Evolutionary conservation across 78 protist genomes (phyloP).

Genomic region (Polysphondylium violaceum): DNA sequence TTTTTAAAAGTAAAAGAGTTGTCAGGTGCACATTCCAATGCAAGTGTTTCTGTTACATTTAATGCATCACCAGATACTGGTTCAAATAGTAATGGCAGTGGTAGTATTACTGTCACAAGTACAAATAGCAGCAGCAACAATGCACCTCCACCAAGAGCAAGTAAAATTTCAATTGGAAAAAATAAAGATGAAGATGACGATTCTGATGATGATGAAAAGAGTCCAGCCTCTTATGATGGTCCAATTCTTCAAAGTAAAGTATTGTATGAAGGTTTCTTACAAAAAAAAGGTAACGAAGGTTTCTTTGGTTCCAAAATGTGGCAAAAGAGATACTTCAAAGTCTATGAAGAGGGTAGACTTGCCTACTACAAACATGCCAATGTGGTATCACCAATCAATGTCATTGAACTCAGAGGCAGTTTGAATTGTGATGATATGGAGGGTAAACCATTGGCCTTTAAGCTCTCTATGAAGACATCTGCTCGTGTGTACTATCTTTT

Average conservation of each 20-base stretch:
- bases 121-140: not conserved
- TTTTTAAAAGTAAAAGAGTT: constrained; percentile 45
- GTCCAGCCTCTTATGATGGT: not conserved
- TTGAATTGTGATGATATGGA: constrained; percentile 45
- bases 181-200: constrained; percentile 28
- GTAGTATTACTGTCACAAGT: too few relatives aligned
- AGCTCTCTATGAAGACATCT: constrained; percentile 58
- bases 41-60: not conserved
- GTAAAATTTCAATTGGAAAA: constrained; percentile 31
- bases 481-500: constrained; percentile 66
- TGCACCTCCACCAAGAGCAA: constrained; percentile 14
- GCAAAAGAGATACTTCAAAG: constrained; percentile 48
- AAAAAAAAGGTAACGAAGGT: constrained; percentile 65
- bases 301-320: constrained; percentile 67
- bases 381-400: constrained; percentile 53
- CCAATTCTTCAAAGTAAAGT: constrained; percentile 57
- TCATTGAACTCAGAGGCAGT: constrained; percentile 59
- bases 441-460: constrained; percentile 38
- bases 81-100: not conserved
- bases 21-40: not conserved
- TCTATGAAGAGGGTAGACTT: constrained; percentile 60
- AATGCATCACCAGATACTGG: constrained; percentile 9
- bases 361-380: constrained; percentile 33
- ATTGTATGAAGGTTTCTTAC: constrained; percentile 45
- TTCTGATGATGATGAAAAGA: not conserved